These are phyloP conservation scores for Anthoceros angustus DNA, from an alignment of 225 moss, liverwort and hornwort genomes.

Conservation along the genomic window DNA sequence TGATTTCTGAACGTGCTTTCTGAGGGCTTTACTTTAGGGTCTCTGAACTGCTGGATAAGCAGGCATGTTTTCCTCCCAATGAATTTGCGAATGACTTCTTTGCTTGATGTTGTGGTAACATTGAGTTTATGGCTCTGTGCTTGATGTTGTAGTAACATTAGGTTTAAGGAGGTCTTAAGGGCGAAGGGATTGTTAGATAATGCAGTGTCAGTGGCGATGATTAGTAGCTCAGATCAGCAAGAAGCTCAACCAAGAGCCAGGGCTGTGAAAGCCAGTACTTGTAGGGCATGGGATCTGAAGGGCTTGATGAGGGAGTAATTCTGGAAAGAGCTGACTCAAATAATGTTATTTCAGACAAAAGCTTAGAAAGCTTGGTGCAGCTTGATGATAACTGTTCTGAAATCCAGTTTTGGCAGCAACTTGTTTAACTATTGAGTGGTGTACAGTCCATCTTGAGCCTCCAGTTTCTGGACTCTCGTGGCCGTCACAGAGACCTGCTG, in stretches of 20 bases:
- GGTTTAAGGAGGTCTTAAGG: conserved; percentile 60
- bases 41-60: conserved; percentile 64
- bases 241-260: conserved; percentile 61
- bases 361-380: background rate
- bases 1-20: too few species aligned
- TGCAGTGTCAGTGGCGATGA: conserved; percentile 84
- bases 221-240: conserved; percentile 28
- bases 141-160: too few species aligned
- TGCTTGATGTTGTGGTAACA: conserved; percentile 46
- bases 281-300: too few species aligned
- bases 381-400: conserved; percentile 30
- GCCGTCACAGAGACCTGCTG: conserved; percentile 28
- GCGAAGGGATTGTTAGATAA: conserved; percentile 33
- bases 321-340: conserved; percentile 8
- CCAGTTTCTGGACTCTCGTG: conserved; percentile 53
- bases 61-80: conserved; percentile 51
- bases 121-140: too few species aligned
- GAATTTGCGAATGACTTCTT: conserved; percentile 36
- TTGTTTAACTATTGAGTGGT: conserved; percentile 71
- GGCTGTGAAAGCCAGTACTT: too few species aligned
- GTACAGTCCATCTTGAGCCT: conserved; percentile 36
- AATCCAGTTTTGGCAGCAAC: conserved; percentile 46
- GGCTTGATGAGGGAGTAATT: too few species aligned
- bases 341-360: background rate
- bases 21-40: too few species aligned